These are phyloP conservation scores for Eimeria falciformis DNA, from an alignment of 169 alveolate genomes.

Conservation along the genomic window DNA sequence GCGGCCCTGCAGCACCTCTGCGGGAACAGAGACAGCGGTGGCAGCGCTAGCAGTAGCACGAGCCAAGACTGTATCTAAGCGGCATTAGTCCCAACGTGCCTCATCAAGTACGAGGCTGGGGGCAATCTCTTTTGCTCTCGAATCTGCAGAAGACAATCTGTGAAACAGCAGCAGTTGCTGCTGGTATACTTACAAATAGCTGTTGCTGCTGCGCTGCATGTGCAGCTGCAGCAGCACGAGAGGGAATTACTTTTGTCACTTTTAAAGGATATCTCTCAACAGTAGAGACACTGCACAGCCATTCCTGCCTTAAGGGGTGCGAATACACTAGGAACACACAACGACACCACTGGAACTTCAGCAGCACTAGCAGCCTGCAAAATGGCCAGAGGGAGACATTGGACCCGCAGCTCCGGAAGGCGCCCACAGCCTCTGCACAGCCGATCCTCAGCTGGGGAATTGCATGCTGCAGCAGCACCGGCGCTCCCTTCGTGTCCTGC, in stretches of 20 bases:
- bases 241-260: neutral
- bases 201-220: neutral
- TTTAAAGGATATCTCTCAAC: neutral
- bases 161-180: neutral
- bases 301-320: neutral
- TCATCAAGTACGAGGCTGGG: too few relatives aligned
- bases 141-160: too few relatives aligned
- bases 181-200: neutral
- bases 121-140: too few relatives aligned
- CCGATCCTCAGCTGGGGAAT: too few relatives aligned
- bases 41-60: too few relatives aligned
- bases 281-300: neutral
- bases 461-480: neutral
- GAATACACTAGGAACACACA: neutral
- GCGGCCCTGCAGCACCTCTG: too few relatives aligned
- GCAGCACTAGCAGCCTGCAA: neutral
- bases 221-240: slow-evolving; percentile 9
- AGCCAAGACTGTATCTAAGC: too few relatives aligned
- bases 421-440: too few relatives aligned
- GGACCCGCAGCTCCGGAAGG: too few relatives aligned
- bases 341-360: neutral
- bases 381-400: too few relatives aligned
- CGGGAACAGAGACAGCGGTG: too few relatives aligned
- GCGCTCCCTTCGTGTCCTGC: neutral
- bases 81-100: too few relatives aligned